phyloP scores from a whole-genome alignment of 495 filamentous ascomycete species.

The Aspergillus haitiensis region DNA sequence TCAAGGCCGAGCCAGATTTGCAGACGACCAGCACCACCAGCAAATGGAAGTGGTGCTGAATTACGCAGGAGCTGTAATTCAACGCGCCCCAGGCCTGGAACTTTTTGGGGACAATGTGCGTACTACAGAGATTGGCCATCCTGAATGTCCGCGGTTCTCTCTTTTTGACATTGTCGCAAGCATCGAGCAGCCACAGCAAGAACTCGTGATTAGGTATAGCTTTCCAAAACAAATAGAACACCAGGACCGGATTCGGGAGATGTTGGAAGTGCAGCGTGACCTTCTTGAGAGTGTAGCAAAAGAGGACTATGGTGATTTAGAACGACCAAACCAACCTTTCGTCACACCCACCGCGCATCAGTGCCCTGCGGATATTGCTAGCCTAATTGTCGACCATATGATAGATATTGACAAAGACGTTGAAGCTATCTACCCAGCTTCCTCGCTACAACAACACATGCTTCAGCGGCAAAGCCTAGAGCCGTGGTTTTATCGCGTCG shows the following conservation, averaged over 20 bases:
- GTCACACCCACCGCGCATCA: no score
- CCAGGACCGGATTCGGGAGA: background rate
- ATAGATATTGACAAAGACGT: conserved; percentile 4
- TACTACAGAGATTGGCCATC: conserved; percentile 10
- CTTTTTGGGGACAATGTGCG: conserved; percentile 7
- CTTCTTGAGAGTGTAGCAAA: background rate
- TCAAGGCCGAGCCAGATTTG: background rate
- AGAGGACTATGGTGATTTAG: background rate
- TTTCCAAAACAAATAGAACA: conserved; percentile 3
- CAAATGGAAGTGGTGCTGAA: conserved; percentile 15
- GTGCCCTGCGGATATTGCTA: conserved; percentile 2
- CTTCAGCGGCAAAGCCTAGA: conserved; percentile 7
- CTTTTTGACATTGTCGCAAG: conserved; percentile 7
- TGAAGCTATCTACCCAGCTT: conserved; percentile 3
- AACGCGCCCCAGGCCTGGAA: conserved; percentile 4
- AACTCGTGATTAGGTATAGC: conserved; percentile 4
- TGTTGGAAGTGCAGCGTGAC: background rate
- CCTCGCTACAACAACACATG: conserved; percentile 10
- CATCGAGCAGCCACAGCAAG: conserved; percentile 6
- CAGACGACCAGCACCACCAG: conserved; percentile 1
- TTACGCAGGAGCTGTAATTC: conserved; percentile 10
- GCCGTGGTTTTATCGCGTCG: conserved; percentile 9
- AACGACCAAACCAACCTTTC: background rate
- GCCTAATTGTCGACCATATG: background rate
- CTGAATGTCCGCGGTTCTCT: conserved; percentile 11